These are phyloP conservation scores for Crithidia acanthocephali DNA, from an alignment of 208 protist genomes.

Conservation along the genomic window DNA sequence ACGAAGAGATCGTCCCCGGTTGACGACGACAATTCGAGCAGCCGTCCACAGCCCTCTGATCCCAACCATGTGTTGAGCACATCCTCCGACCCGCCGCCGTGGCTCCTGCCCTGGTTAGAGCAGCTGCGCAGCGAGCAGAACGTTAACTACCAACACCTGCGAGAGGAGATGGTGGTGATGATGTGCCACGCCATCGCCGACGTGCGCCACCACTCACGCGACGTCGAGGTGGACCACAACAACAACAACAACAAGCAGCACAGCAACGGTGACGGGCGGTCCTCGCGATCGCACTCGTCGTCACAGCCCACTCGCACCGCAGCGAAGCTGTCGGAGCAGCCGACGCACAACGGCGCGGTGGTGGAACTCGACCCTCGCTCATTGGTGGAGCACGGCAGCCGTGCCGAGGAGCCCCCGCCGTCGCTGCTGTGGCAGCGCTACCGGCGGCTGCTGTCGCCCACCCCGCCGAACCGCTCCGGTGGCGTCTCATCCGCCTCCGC, in stretches of 20 bases:
- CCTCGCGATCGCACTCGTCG: neutral
- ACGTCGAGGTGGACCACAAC: neutral
- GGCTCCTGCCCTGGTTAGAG: slow-evolving; percentile 15
- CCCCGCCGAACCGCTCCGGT: neutral
- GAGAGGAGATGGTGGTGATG: slow-evolving; percentile 32
- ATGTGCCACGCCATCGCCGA: slow-evolving; percentile 15
- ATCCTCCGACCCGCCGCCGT: neutral
- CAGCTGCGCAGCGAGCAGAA: slow-evolving; percentile 6
- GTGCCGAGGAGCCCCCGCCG: slow-evolving; percentile 6
- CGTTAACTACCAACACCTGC: slow-evolving; percentile 15
- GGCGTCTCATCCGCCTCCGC: neutral
- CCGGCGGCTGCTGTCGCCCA: slow-evolving; percentile 21
- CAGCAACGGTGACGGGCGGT: neutral
- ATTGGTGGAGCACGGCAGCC: neutral
- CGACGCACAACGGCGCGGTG: neutral
- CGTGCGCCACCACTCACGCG: neutral
- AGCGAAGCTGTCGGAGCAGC: neutral
- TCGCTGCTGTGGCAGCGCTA: slow-evolving; percentile 21
- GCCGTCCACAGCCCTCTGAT: too few relatives aligned
- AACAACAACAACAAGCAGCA: neutral
- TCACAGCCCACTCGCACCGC: neutral
- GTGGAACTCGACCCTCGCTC: neutral
- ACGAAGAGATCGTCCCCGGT: too few relatives aligned
- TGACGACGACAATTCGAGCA: too few relatives aligned
- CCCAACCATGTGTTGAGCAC: neutral